A percentile compares a stretch with the other conserved stretches of the same genome.
Evolutionary conservation across 352 stramenopile genomes (phyloP).

Genomic region (Peronospora farinosa): DNA sequence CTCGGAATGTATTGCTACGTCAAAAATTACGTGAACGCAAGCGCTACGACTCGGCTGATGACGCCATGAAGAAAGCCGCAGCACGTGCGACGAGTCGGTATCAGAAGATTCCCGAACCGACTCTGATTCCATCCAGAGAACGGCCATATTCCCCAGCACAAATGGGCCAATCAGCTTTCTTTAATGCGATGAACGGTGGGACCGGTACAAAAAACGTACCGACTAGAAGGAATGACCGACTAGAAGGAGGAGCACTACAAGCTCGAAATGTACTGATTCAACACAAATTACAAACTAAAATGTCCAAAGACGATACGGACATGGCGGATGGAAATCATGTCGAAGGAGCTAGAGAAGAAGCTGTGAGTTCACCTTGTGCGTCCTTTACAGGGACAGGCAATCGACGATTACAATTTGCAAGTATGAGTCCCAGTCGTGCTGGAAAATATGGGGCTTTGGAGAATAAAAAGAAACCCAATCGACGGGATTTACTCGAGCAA

Average conservation of each 20-base stretch:
- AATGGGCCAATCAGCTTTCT: conserved; percentile 38
- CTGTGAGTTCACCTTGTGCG: conserved; percentile 46
- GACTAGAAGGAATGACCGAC: conserved; percentile 9
- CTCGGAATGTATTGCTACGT: conserved; percentile 71
- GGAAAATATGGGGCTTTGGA: conserved; percentile 45
- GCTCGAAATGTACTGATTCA: conserved; percentile 66
- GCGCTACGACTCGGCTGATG: conserved; percentile 80
- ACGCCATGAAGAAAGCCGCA: conserved; percentile 60
- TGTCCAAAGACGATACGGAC: conserved; percentile 28
- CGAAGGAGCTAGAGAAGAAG: not conserved
- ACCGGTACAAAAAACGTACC: conserved; percentile 21
- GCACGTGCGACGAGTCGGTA: conserved; percentile 12
- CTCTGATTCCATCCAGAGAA: not conserved
- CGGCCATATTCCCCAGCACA: conserved; percentile 30
- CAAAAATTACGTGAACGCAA: conserved; percentile 70
- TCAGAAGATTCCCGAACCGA: not conserved
- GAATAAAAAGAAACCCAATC: conserved; percentile 24
- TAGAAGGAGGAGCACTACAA: conserved; percentile 34
- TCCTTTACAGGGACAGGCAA: conserved; percentile 13
- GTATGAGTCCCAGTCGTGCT: conserved; percentile 53
- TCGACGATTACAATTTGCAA: conserved; percentile 27
- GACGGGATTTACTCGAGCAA: conserved; percentile 35
- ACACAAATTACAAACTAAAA: conserved; percentile 63
- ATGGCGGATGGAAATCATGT: conserved; percentile 28
- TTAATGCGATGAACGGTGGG: conserved; percentile 32